Evolutionary conservation across 1,139 yeast genomes (phyloP), one percentile per base, ranked within the genome.

Genomic region (Yarrowia galli): DNA sequence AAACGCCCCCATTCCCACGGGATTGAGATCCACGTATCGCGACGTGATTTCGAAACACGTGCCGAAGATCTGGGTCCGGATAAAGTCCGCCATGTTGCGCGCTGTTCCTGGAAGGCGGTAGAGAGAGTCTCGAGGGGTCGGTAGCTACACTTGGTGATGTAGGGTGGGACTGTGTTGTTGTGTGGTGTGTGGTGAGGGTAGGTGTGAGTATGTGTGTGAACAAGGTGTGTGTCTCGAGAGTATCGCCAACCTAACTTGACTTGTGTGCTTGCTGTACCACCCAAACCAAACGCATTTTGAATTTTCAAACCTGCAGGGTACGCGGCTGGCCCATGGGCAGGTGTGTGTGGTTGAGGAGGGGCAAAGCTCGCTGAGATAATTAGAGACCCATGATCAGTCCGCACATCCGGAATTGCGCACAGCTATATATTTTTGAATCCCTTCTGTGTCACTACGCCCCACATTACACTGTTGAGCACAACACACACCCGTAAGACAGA

Each of bases 1-100:
- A 76, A 95, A 95, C 13, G 99, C 99, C 43, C 99, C 99, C 99
- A 95, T 95, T 1, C 99, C 99, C 65, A 95, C 98, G 3, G 99
- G 99, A 75, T 92, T 95, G 71, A 95, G 84, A 76, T 95, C 97
- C 23, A 92, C 87, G 80, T 95, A 95, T 72, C 81, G 74, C 71
- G 79, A 89, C 67, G 99, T 95, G 73, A 95, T 92, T 79, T 95
- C 99, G 77, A 95, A 76, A 71, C 77, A 75, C 16, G 78, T 75
- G 66, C 77, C 77, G 67, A 84, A 84, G 69, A 84, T 84, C 72
- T 83, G 86, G 15, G 85, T 83, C 75, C 86, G 80, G 68, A 75
- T 75, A 71, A 71, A 76, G 67, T 71, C 76, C 48, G 77, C 76
- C 77, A 75, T 75, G 48, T 53, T 65, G 20, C 35, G 35, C 18